Evolutionary conservation across 768 basidiomycete species (phyloP), one percentile per base, ranked within the genome.

Genomic region (Lentinula sp.): DNA sequence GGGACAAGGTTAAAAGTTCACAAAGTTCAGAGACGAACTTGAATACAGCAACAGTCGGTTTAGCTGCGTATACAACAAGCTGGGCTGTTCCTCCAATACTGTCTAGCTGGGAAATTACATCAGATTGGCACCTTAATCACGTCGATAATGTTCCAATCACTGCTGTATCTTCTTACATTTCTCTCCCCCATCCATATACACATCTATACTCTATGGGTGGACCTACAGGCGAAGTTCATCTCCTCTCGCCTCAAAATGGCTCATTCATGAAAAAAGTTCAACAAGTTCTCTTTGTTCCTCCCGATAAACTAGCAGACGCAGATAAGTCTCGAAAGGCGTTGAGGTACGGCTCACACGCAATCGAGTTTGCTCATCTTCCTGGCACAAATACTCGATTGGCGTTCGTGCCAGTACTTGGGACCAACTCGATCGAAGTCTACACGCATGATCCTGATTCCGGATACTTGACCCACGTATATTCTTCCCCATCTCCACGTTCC

Each of bases 111-210:
- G 68, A 69, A 4, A 63, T 82, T 10, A 73, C 55, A 76, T 43
- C 62, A 67, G 9, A 35, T 55, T 35, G 65, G 63, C 67, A 64
- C 4, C 67, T 81, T 4, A 68, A 67, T 18, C 77, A 76, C 57
- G 62, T 82, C n/a, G 77, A 80, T 59, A 77, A 65, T 33, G 74
- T 77, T 1, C 74, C 77, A 2, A 82, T 83, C 59, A 79, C 80
- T n/a, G 81, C 83, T 8, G 79, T 78, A 0, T 84, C 83, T 4
- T 83, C 81, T 0, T 84, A 83, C 62, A 77, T 83, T 20, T 71
- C 74, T 16, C 65, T 82, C 2, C 81, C 82, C 1, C 75, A 77
- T 4, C 82, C 81, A 1, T 79, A 71, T 65, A 77, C 74, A 6
- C 76, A 79, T 62, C 66, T 76, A 5, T 84, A 83, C 68, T 81